Evolutionary conservation across 768 basidiomycete genomes (phyloP).

Genomic region (Leccinum longicurvipes): DNA sequence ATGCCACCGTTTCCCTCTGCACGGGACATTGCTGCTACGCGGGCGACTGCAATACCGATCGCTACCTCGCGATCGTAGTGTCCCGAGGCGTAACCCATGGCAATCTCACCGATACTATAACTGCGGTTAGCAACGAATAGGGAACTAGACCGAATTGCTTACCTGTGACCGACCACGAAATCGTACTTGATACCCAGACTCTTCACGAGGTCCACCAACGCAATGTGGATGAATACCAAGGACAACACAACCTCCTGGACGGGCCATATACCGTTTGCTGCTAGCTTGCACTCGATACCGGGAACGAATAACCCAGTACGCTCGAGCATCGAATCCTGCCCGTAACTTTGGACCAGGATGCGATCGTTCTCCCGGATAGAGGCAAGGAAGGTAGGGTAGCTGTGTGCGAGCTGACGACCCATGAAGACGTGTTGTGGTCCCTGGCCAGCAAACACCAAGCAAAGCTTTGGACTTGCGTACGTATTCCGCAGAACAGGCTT

Average conservation of each 20-base stretch:
- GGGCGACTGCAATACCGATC: slow-evolving; percentile 33
- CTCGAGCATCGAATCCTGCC: slow-evolving; percentile 31
- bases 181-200: slow-evolving; percentile 33
- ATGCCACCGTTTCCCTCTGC: slow-evolving; percentile 35
- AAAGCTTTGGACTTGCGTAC: slow-evolving; percentile 28
- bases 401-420: slow-evolving; percentile 35
- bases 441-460: slow-evolving; percentile 35
- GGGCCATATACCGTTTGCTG: slow-evolving; percentile 29
- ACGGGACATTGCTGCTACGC: slow-evolving; percentile 33
- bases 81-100: slow-evolving; percentile 38
- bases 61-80: slow-evolving; percentile 34
- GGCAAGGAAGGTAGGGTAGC: slow-evolving; percentile 29
- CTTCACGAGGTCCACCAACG: slow-evolving; percentile 33
- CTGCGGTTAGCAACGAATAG: slow-evolving; percentile 6
- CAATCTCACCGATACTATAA: slow-evolving; percentile 32
- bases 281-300: slow-evolving; percentile 19
- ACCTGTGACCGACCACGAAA: slow-evolving; percentile 35
- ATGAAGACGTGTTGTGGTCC: slow-evolving; percentile 35
- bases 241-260: slow-evolving; percentile 33
- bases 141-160: neutral
- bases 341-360: slow-evolving; percentile 26
- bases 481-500: slow-evolving; percentile 26
- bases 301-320: slow-evolving; percentile 33
- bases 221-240: slow-evolving; percentile 32
- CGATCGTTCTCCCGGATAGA: slow-evolving; percentile 32